Conservation (phyloP, 345 rosid genomes). For the Hibiscus syriacus region DNA sequence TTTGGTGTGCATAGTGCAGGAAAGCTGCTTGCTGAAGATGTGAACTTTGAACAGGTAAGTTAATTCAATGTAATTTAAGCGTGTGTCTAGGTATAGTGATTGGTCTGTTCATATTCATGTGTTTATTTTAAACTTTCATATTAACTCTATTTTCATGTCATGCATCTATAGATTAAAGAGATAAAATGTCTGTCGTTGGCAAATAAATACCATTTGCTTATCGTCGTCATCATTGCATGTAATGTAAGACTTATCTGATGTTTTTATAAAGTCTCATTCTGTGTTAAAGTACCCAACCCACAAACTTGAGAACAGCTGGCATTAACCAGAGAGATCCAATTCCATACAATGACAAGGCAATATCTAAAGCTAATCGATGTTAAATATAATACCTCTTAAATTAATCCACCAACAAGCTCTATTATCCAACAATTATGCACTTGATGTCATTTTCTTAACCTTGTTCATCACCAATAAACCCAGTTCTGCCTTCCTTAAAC, state of each 20-base stretch:
- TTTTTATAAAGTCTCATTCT: background rate
- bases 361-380: background rate
- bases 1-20: constrained; percentile 85
- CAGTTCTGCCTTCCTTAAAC: background rate
- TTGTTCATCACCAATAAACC: background rate
- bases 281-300: background rate
- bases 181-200: background rate
- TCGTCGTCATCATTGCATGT: background rate
- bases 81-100: background rate
- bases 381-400: too few relatives aligned
- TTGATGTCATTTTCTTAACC: background rate
- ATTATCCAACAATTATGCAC: background rate
- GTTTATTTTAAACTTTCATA: background rate
- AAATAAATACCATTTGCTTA: background rate
- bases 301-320: background rate
- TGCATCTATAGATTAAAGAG: background rate
- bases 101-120: background rate
- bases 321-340: background rate
- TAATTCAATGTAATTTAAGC: background rate
- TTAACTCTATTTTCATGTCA: background rate
- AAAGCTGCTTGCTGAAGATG: constrained; percentile 79
- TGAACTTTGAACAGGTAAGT: constrained; percentile 68
- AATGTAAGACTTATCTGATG: background rate
- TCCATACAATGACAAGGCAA: background rate
- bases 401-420: too few relatives aligned